These are phyloP conservation scores for Hanseniaspora lindneri DNA, from an alignment of 805 yeast genomes.

Conservation along the genomic window DNA sequence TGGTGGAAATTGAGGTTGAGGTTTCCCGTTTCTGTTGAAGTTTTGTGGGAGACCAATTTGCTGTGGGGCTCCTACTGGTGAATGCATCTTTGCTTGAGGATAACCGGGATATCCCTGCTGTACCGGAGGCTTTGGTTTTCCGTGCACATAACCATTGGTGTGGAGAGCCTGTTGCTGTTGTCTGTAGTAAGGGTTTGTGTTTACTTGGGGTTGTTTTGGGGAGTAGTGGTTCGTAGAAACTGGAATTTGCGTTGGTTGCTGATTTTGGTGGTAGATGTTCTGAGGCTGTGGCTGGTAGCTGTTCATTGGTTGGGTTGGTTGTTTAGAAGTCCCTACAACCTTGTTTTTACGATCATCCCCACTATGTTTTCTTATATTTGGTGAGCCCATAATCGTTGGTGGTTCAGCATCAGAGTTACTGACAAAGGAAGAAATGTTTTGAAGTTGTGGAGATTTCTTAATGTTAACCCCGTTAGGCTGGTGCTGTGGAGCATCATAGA, in stretches of 20 bases:
- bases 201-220: constrained; percentile 2
- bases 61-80: constrained; percentile 16
- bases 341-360: not conserved
- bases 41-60: not conserved
- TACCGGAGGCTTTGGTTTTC: constrained; percentile 7
- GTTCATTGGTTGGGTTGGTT: constrained; percentile 9
- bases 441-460: constrained; percentile 17
- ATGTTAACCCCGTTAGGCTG: constrained; percentile 16
- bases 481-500: constrained; percentile 18
- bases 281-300: constrained; percentile 6
- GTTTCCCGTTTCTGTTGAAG: not conserved
- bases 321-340: too few relatives aligned
- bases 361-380: constrained; percentile 5
- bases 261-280: constrained; percentile 12
- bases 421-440: constrained; percentile 14
- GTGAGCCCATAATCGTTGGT: constrained; percentile 12
- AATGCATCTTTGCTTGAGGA: constrained; percentile 15
- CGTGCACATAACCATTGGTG: constrained; percentile 14
- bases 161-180: constrained; percentile 14
- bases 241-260: not conserved
- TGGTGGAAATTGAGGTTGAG: not conserved
- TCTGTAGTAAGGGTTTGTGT: constrained; percentile 15
- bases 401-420: constrained; percentile 14
- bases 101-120: constrained; percentile 2
- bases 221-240: too few relatives aligned